A percentile compares a stretch with the other conserved stretches of the same genome.
phyloP scores from a whole-genome alignment of 2,329 filamentous ascomycete species.

The Hypoxylon rubiginosum region DNA sequence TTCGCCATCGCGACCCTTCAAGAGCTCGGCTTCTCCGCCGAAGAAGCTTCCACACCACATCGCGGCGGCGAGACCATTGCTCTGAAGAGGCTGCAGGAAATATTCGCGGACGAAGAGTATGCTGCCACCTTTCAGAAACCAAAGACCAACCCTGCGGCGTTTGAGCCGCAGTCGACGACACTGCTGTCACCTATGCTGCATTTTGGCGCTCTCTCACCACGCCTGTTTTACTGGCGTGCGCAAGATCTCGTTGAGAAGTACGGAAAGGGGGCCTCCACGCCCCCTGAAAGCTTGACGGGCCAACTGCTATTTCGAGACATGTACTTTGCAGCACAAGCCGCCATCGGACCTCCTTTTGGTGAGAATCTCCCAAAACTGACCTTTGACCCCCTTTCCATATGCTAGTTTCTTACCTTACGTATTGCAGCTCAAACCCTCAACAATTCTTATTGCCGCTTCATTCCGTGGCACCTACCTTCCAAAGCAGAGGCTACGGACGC shows the following conservation, averaged over 20 bases:
- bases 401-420: slow-evolving; percentile 2
- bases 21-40: slow-evolving; percentile 75
- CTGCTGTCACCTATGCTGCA: slow-evolving; percentile 80
- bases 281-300: slow-evolving; percentile 78
- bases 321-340: slow-evolving; percentile 84
- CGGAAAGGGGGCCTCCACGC: slow-evolving; percentile 68
- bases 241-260: slow-evolving; percentile 72
- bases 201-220: slow-evolving; percentile 78
- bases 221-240: slow-evolving; percentile 80
- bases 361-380: not conserved
- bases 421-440: slow-evolving; percentile 67
- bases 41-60: slow-evolving; percentile 73
- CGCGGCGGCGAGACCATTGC: slow-evolving; percentile 78
- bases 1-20: slow-evolving; percentile 79
- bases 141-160: slow-evolving; percentile 79
- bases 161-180: slow-evolving; percentile 79
- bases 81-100: slow-evolving; percentile 67
- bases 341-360: slow-evolving; percentile 72
- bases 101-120: slow-evolving; percentile 74
- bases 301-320: slow-evolving; percentile 85
- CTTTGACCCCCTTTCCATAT: not conserved
- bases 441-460: slow-evolving; percentile 78
- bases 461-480: slow-evolving; percentile 82
- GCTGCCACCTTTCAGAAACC: slow-evolving; percentile 82
- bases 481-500: slow-evolving; percentile 60